Evolutionary conservation across 768 basidiomycete species (phyloP).

Genomic region (Mycena galericulata): DNA sequence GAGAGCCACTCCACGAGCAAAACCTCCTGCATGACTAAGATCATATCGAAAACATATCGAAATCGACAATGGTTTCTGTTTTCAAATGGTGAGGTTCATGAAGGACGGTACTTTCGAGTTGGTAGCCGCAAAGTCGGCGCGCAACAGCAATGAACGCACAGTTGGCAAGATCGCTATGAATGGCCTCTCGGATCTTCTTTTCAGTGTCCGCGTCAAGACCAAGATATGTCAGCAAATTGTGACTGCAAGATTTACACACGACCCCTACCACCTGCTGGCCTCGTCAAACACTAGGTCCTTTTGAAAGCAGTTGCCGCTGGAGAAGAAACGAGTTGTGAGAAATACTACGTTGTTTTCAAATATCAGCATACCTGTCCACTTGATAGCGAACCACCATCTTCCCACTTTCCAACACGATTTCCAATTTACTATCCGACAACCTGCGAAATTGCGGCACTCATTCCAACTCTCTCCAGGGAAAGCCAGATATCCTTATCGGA

Average conservation of each 20-base stretch:
- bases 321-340: background rate
- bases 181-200: constrained; percentile 6
- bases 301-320: constrained; percentile 13
- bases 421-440: constrained; percentile 28
- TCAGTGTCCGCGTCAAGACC: constrained; percentile 17
- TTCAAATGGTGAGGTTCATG: no score
- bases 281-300: constrained; percentile 17
- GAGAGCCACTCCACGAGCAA: constrained; percentile 3
- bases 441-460: constrained; percentile 6
- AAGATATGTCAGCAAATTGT: background rate
- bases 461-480: constrained; percentile 16
- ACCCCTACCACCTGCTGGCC: constrained; percentile 8
- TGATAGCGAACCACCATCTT: constrained; percentile 8
- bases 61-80: constrained; percentile 23
- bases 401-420: constrained; percentile 24
- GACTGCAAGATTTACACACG: background rate
- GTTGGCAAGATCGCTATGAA: constrained; percentile 10
- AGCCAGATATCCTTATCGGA: constrained; percentile 21
- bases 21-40: constrained; percentile 21
- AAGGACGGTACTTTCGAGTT: background rate
- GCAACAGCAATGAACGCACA: constrained; percentile 18
- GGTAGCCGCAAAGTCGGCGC: constrained; percentile 19
- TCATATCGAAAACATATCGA: constrained; percentile 13
- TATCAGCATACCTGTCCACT: background rate
- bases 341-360: no score